Base-by-base conservation (phyloP, 805 yeast genomes). In the Metschnikowia shivogae region DNA sequence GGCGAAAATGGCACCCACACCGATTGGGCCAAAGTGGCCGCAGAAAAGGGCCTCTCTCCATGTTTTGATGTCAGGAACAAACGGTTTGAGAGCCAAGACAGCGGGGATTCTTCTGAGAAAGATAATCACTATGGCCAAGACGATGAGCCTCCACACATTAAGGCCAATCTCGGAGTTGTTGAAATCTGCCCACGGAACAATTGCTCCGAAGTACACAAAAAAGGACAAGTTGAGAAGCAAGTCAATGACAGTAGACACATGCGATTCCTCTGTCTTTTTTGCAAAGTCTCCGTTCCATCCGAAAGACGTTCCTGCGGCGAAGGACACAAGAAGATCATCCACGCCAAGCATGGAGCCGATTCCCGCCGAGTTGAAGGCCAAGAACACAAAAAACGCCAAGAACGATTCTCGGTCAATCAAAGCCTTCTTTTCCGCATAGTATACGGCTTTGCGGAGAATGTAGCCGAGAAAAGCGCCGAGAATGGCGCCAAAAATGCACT, bases 1-100 rank as follows among this genome's bases (percentile, higher is more conserved):
- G 34, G 93, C 92, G 64, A 86, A 89, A 6, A 89, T 73, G 1
- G 96, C 96, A 46, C 97, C 96, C 19, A 89, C 97, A 39, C 97
- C 97, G 59, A 90, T 87, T 1, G 97, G 97, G 13, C 97, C 97
- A 64, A 90, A 89, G 67, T 89, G 96, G 17, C 97, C 97, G 62
- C 95, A 88, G 63, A 90, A 90, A 3, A 89, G 61, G 0, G 97
- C 97, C 63, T 89, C 97, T 62, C 96, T 80, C 96, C 97, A 89
- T 9, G 88, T 78, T 56, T 88, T 82, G 33, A 89, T 78, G 60
- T 89, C 97, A 0, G 97, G 96, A 1, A 88, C 84, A 20, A 89
- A 61, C 0, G 92, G 89, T 57, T 86, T 86, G 40, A 86, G 66
- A 0, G 80, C 74, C 39, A 89, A 57, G 35, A 89, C 86, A 1